Conservation (phyloP, 257 asterid species). For the Rhazya stricta region DNA sequence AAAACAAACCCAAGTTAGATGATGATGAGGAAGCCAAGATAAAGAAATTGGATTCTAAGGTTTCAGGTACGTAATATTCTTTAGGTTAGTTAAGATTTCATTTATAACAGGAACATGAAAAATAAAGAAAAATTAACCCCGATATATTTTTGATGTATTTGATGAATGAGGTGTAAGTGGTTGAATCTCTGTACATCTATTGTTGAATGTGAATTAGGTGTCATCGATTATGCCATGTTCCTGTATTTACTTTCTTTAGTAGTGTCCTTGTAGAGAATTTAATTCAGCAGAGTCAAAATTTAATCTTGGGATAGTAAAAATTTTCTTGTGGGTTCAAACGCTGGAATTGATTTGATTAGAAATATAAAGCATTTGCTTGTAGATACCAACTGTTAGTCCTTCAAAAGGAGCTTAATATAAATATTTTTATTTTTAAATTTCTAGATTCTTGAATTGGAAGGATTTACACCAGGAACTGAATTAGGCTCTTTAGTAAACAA, state of each 20-base stretch:
- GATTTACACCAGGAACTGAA: background rate
- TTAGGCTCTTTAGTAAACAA: background rate
- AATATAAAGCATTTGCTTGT: background rate
- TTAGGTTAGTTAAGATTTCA: background rate
- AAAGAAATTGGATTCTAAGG: constrained; percentile 39
- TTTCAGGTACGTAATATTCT: constrained; percentile 45
- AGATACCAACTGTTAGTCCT: background rate
- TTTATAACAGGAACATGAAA: background rate
- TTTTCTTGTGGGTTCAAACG: background rate
- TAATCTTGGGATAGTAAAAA: background rate
- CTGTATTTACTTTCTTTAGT: background rate
- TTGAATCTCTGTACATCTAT: background rate
- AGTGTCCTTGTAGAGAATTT: background rate
- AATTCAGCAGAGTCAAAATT: background rate
- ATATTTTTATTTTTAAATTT: background rate
- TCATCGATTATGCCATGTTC: background rate
- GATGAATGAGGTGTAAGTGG: background rate
- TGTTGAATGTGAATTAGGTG: background rate
- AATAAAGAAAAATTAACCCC: background rate
- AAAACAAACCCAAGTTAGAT: background rate
- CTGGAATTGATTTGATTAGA: background rate
- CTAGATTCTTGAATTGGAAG: constrained; percentile 1
- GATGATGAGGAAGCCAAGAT: constrained; percentile 25
- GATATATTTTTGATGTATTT: background rate
- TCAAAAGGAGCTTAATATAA: background rate